Evolutionary conservation across 371 early-diverging fungal species (phyloP).

Genomic region (Umbelopsis sp.): DNA sequence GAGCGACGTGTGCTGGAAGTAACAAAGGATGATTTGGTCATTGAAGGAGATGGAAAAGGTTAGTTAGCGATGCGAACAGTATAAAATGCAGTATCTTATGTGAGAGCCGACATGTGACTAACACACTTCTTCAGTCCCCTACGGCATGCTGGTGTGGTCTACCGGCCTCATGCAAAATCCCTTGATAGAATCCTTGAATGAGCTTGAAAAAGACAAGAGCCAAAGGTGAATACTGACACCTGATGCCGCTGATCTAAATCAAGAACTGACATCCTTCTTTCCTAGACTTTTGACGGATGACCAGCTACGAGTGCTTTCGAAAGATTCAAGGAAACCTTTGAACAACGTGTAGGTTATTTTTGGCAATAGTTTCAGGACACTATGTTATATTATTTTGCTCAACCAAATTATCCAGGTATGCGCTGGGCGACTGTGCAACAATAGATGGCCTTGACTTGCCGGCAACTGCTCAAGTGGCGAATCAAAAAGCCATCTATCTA

Average conservation of each 20-base stretch:
- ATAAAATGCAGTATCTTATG: no score
- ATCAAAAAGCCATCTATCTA: constrained; percentile 75
- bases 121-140: constrained; percentile 34
- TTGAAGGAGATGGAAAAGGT: constrained; percentile 54
- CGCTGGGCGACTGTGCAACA: constrained; percentile 83
- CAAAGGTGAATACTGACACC: constrained; percentile 27
- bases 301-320: constrained; percentile 61
- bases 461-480: constrained; percentile 83
- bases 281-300: constrained; percentile 66
- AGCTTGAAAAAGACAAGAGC: constrained; percentile 38
- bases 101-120: constrained; percentile 1
- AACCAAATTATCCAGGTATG: constrained; percentile 48
- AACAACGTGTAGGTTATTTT: constrained; percentile 40
- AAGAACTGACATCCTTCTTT: background rate
- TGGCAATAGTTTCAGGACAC: background rate
- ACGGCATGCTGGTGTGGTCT: constrained; percentile 72
- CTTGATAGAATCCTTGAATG: constrained; percentile 53
- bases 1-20: constrained; percentile 55
- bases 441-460: constrained; percentile 66
- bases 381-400: background rate
- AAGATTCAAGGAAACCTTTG: constrained; percentile 40
- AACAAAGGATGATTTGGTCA: constrained; percentile 40
- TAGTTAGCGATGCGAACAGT: constrained; percentile 18
- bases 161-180: constrained; percentile 75
- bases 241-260: background rate